These are phyloP conservation scores for Talaromyces sp. DNA, from an alignment of 2,329 filamentous ascomycete species.

Conservation along the genomic window DNA sequence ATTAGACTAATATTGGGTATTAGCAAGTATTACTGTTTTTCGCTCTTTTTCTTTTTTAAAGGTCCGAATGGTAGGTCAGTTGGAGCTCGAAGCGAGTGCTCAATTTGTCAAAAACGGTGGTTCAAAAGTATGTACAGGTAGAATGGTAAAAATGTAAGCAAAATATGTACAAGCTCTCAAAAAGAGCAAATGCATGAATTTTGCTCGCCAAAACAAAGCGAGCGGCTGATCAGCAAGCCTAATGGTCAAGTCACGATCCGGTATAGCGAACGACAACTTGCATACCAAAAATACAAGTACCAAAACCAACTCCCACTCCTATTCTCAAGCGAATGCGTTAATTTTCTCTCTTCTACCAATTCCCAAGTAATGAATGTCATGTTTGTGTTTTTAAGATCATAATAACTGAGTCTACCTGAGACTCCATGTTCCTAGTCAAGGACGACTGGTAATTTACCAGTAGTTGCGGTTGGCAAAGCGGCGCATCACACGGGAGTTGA, in stretches of 20 bases:
- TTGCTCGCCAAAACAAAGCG: not conserved
- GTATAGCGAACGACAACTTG: not conserved
- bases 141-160: not conserved
- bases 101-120: not conserved
- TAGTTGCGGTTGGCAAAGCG: constrained; percentile 1
- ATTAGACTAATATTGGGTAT: not conserved
- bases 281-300: not conserved
- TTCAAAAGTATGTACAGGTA: not conserved
- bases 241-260: not conserved
- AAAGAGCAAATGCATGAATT: not conserved
- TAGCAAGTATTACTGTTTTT: not conserved
- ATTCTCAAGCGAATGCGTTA: not conserved
- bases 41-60: not conserved
- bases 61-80: not conserved
- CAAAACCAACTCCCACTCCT: not conserved
- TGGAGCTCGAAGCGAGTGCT: not conserved
- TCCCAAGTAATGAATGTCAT: not conserved
- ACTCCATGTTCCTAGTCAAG: not conserved
- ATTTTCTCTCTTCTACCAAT: not conserved
- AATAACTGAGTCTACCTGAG: constrained; percentile 6
- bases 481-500: constrained; percentile 11
- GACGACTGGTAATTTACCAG: constrained; percentile 4
- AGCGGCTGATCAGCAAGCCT: not conserved
- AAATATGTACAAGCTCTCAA: not conserved
- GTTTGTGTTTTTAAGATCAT: not conserved